Evolutionary conservation across 331 rosid species (phyloP), one percentile per base, ranked within the genome.

Genomic region (Pyrus hybrid): DNA sequence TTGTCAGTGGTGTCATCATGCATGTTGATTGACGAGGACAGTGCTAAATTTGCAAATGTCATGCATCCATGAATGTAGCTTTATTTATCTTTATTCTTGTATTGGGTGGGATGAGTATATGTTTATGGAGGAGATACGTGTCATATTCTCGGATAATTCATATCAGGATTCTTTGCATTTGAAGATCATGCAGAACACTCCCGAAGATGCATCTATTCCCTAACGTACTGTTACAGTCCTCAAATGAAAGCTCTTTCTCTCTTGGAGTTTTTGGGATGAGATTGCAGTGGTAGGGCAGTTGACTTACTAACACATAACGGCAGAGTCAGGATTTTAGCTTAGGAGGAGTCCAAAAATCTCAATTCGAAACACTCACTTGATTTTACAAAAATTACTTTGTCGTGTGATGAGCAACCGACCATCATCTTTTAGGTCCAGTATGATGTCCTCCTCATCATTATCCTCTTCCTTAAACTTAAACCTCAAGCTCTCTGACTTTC

Each of bases 151-250:
- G 56, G 17, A 73, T 72, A 13, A 33, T 72, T 72, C 26, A 32
- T 79, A 33, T 73, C 33, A 26, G 76, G 78, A 79, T 80, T 78
- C 67, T 70, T 23, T 28, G 68, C 67, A 13, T 69, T 33, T 12
- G 68, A 56, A 73, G 67, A 79, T 80, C 63, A 63, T 63, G 75
- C 33, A 47, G 68, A 78, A 77, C 67, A 80, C 61, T 72, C 30
- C 3, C 41, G 80, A 54, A 53, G 63, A 41, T 75, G 69, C 74
- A 68, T 54, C 25, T 72, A 77, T 71, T n/a, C 60, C 26, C 32
- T 37, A 51, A 45, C 13, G 26, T 20, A 41, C 11, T 11, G 26
- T 14, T n/a, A 7, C 18, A 18, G n/a, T 53, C 17, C 5, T 10
- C 10, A 25, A 75, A 35, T n/a, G 22, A 71, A 32, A 8, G 2